phyloP scores from a whole-genome alignment of 306 rosid species.

The Sophora flavescens region DNA sequence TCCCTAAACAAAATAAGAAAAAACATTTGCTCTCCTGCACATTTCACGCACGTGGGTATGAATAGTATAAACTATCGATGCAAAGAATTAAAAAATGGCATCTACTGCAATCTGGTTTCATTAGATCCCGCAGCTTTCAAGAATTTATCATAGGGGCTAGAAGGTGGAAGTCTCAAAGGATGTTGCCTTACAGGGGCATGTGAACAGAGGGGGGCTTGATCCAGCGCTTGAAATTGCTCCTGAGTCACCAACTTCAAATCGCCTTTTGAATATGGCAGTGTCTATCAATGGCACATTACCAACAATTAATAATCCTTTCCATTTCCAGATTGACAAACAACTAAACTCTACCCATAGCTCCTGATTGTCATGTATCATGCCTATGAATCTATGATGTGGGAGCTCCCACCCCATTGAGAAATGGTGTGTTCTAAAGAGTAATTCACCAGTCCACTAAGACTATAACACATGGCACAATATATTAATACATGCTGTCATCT shows the following conservation, averaged over 20 bases:
- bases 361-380: slow-evolving; percentile 20
- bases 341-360: not conserved
- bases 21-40: slow-evolving; percentile 5
- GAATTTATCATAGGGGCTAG: slow-evolving; percentile 95
- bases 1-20: slow-evolving; percentile 19
- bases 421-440: too few species aligned
- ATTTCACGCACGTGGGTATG: slow-evolving; percentile 43
- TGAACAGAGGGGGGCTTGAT: slow-evolving; percentile 54
- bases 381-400: not conserved
- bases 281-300: slow-evolving; percentile 50
- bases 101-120: slow-evolving; percentile 35
- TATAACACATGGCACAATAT: slow-evolving; percentile 20
- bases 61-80: slow-evolving; percentile 38
- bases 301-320: slow-evolving; percentile 27
- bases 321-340: slow-evolving; percentile 26
- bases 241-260: slow-evolving; percentile 53
- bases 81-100: slow-evolving; percentile 69
- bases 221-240: slow-evolving; percentile 53
- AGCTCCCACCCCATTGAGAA: not conserved
- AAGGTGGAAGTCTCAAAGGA: slow-evolving; percentile 86
- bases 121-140: slow-evolving; percentile 94
- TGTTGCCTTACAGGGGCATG: slow-evolving; percentile 58
- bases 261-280: slow-evolving; percentile 55
- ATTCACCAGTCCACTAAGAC: not conserved
- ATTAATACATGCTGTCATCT: not conserved